phyloP scores from a whole-genome alignment of 2,329 filamentous ascomycete genomes.

The Davidsoniella australis region DNA sequence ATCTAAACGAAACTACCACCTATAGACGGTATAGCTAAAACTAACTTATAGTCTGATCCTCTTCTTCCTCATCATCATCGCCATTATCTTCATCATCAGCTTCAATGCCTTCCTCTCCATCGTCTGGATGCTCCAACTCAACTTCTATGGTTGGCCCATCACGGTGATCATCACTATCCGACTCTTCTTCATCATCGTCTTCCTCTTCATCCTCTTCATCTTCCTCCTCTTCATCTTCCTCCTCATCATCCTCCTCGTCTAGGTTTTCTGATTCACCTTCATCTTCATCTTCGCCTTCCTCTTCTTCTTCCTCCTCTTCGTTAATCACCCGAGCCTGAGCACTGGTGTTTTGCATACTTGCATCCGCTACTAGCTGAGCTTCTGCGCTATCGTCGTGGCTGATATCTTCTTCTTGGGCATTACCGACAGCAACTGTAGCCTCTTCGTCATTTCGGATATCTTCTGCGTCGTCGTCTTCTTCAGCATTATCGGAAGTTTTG shows the following conservation, averaged over 20 bases:
- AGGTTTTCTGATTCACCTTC: conserved; percentile 12
- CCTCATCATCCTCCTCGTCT: conserved; percentile 14
- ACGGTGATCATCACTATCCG: conserved; percentile 1
- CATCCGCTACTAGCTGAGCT: too few species aligned
- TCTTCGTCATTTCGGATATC: neutral
- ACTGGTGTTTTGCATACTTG: too few species aligned
- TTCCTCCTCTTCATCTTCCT: conserved; percentile 15
- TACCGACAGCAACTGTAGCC: neutral
- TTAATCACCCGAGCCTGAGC: neutral
- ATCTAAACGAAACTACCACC: too few species aligned
- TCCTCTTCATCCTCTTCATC: conserved; percentile 16
- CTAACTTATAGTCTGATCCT: conserved; percentile 7
- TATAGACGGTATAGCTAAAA: neutral
- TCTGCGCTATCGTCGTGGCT: neutral
- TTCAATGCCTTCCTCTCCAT: conserved; percentile 12
- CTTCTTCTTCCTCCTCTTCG: conserved; percentile 11
- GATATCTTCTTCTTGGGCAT: neutral
- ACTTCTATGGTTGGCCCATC: conserved; percentile 11
- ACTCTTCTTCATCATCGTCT: conserved; percentile 13
- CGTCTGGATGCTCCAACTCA: conserved; percentile 8
- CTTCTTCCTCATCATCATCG: conserved; percentile 1
- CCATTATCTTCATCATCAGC: conserved; percentile 6
- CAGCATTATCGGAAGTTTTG: conserved; percentile 6
- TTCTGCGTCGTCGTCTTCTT: neutral
- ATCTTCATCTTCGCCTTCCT: conserved; percentile 12